Evolutionary conservation across 192 early-diverging fungal species (phyloP).

Genomic region (Spizellomyces sp.): DNA sequence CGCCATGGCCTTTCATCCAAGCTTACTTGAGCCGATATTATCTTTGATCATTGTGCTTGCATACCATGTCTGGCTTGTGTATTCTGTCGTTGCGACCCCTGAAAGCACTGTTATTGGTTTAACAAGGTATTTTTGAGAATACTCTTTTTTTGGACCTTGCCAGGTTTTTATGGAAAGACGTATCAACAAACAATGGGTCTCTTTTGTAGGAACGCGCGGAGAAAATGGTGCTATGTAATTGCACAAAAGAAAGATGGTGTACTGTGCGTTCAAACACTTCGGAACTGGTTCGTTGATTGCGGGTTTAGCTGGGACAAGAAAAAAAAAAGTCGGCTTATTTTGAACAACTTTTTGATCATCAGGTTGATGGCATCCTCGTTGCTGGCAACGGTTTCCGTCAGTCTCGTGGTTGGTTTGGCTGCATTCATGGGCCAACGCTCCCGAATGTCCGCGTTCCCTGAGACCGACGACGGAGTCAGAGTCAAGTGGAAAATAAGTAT

Average conservation of each 20-base stretch:
- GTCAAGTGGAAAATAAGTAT: constrained; percentile 8
- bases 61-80: too few species aligned
- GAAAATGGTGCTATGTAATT: background rate
- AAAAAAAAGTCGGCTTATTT: background rate
- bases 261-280: constrained; percentile 17
- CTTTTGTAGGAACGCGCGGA: background rate
- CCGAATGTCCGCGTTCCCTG: too few species aligned
- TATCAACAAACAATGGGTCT: too few species aligned
- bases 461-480: background rate
- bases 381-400: constrained; percentile 6
- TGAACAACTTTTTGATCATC: background rate
- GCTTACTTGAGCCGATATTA: too few species aligned
- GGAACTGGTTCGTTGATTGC: constrained; percentile 4
- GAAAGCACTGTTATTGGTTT: too few species aligned
- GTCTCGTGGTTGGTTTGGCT: constrained; percentile 1
- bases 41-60: too few species aligned
- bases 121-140: too few species aligned
- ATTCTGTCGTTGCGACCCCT: too few species aligned
- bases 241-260: constrained; percentile 6
- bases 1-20: too few species aligned
- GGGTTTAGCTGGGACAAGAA: background rate
- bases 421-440: background rate
- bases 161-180: too few species aligned
- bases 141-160: too few species aligned
- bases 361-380: constrained; percentile 11